These are phyloP conservation scores for Phialophora verrucosa DNA, from an alignment of 2,329 filamentous ascomycete species.

Conservation along the genomic window DNA sequence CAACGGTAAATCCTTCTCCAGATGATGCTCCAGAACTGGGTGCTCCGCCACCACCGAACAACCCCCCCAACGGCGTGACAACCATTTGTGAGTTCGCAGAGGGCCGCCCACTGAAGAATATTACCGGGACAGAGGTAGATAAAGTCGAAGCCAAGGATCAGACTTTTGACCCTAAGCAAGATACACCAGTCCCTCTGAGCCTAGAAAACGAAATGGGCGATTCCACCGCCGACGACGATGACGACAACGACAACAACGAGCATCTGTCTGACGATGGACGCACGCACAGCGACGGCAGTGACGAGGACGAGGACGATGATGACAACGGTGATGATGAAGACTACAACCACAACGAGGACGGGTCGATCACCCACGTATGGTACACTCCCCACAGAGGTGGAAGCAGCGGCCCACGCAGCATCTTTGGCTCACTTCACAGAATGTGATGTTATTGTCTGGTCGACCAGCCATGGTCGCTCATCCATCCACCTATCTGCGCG, in stretches of 20 bases:
- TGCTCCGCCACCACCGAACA: background rate
- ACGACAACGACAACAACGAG: background rate
- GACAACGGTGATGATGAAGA: background rate
- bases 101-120: background rate
- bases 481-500: background rate
- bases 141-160: background rate
- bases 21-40: background rate
- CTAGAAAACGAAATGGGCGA: background rate
- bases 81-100: background rate
- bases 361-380: background rate
- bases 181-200: background rate
- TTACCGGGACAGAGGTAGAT: background rate
- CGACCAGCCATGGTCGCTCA: background rate
- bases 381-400: background rate
- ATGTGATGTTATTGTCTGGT: background rate
- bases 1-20: background rate
- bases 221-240: no score
- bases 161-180: background rate
- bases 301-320: background rate
- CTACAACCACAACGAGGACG: background rate
- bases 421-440: background rate
- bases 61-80: background rate
- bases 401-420: background rate
- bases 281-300: background rate
- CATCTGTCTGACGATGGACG: background rate